phyloP scores from a whole-genome alignment of 1,284 basidiomycete genomes.

The Meira miltonrushii region DNA sequence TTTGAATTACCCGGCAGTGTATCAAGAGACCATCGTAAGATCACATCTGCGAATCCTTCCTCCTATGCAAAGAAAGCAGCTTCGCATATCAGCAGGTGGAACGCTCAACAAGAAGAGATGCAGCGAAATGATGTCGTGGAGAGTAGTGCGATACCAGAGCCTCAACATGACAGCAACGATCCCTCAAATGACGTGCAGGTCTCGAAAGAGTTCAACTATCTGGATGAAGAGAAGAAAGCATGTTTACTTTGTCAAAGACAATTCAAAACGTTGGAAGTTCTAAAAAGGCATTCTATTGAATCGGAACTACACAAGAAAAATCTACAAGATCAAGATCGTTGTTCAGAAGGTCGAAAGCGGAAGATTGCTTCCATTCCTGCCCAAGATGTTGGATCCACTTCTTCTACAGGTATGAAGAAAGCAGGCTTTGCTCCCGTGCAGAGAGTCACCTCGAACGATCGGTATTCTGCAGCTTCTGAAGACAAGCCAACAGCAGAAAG shows the following conservation, averaged over 20 bases:
- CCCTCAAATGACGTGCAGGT: constrained; percentile 18
- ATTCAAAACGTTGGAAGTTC: neutral
- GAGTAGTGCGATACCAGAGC: constrained; percentile 11
- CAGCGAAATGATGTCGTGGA: constrained; percentile 9
- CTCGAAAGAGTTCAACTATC: constrained; percentile 5
- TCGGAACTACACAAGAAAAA: neutral
- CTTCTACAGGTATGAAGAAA: neutral
- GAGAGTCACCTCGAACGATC: too few relatives aligned
- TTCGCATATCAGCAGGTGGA: neutral
- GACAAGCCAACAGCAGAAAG: too few relatives aligned
- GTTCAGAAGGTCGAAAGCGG: neutral
- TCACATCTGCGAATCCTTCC: too few relatives aligned
- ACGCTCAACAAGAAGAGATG: neutral
- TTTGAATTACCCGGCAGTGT: too few relatives aligned
- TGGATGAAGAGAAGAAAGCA: neutral
- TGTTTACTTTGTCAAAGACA: neutral
- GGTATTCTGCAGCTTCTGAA: too few relatives aligned
- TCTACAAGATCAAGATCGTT: neutral
- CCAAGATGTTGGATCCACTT: neutral
- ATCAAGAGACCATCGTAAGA: too few relatives aligned
- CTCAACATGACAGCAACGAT: constrained; percentile 15
- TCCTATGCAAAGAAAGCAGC: neutral
- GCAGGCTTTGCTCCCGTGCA: neutral
- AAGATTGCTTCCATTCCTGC: neutral
- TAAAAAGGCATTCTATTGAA: neutral